These are phyloP conservation scores for Monilinia fructigena DNA, from an alignment of 2,329 filamentous ascomycete species.

Conservation along the genomic window DNA sequence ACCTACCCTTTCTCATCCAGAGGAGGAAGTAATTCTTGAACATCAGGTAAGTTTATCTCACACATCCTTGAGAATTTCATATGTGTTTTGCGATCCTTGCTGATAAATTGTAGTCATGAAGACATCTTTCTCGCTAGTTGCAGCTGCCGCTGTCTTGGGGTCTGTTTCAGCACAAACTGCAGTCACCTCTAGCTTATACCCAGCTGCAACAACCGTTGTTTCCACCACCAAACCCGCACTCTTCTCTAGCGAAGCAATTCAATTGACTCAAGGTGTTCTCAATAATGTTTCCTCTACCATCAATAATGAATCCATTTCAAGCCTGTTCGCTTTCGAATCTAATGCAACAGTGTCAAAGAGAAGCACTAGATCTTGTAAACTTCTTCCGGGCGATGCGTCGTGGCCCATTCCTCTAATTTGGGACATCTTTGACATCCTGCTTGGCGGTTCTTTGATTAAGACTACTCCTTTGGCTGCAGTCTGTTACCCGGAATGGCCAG, in stretches of 20 bases:
- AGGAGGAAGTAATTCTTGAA: slow-evolving; percentile 2
- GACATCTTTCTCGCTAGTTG: not conserved
- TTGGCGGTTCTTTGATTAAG: slow-evolving; percentile 46
- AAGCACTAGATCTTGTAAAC: slow-evolving; percentile 28
- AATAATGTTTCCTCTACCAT: slow-evolving; percentile 25
- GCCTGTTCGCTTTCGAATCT: slow-evolving; percentile 25
- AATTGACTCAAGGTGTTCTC: slow-evolving; percentile 30
- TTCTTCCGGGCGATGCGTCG: slow-evolving; percentile 31
- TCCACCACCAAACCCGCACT: slow-evolving; percentile 11
- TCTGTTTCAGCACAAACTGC: slow-evolving; percentile 3
- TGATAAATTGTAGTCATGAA: slow-evolving; percentile 18
- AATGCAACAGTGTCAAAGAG: not conserved
- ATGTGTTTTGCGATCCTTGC: not conserved
- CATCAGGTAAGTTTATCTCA: not conserved
- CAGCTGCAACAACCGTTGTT: not conserved
- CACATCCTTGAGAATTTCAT: not conserved
- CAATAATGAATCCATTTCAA: slow-evolving; percentile 21
- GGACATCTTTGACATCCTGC: slow-evolving; percentile 47
- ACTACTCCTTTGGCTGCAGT: slow-evolving; percentile 47
- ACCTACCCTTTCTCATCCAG: not conserved
- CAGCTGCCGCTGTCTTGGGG: not conserved
- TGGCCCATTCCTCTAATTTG: slow-evolving; percentile 52
- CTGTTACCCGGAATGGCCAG: slow-evolving; percentile 43
- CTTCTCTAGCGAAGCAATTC: slow-evolving; percentile 26
- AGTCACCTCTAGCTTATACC: not conserved